Percentiles rank a stretch among this genome's conserved stretches.
These are phyloP conservation scores for Camellia japonica DNA, from an alignment of 148 eudicot genomes.

Conservation along the genomic window DNA sequence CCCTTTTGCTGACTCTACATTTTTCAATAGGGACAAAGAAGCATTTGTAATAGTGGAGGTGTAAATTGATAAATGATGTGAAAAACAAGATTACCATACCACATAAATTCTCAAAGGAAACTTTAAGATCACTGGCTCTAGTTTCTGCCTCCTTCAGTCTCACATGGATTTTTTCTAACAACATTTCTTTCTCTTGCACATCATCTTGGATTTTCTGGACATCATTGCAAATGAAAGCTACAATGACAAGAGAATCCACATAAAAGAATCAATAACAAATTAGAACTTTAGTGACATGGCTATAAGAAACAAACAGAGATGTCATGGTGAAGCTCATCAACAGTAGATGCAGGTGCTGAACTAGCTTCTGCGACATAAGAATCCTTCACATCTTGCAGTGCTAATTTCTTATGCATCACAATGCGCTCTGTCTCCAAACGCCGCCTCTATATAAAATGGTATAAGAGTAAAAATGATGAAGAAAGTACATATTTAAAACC, in stretches of 20 bases:
- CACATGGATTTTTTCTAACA: constrained; percentile 37
- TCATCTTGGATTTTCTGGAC: constrained; percentile 52
- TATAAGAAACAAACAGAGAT: constrained; percentile 51
- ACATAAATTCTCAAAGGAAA: constrained; percentile 52
- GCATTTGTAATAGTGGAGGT: constrained; percentile 1
- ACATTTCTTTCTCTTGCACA: constrained; percentile 48
- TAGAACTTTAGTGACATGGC: constrained; percentile 5
- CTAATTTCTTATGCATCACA: constrained; percentile 40
- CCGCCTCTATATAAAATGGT: constrained; percentile 47
- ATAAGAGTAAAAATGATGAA: constrained; percentile 15
- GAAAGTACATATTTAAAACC: not conserved
- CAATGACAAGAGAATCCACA: constrained; percentile 5
- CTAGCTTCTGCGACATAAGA: constrained; percentile 51
- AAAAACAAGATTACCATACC: constrained; percentile 41
- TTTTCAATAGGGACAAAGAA: constrained; percentile 11
- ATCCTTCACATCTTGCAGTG: constrained; percentile 59
- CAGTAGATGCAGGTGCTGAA: constrained; percentile 46
- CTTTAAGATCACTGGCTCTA: constrained; percentile 50
- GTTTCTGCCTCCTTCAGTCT: constrained; percentile 46
- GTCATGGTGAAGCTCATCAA: constrained; percentile 74
- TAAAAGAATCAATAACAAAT: not conserved
- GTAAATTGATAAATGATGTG: not conserved
- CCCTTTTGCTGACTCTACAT: constrained; percentile 70
- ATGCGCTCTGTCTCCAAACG: constrained; percentile 41
- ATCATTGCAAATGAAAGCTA: constrained; percentile 13